Evolutionary conservation across 1,284 basidiomycete genomes (phyloP).

Genomic region (Xerocomus nothofagi): DNA sequence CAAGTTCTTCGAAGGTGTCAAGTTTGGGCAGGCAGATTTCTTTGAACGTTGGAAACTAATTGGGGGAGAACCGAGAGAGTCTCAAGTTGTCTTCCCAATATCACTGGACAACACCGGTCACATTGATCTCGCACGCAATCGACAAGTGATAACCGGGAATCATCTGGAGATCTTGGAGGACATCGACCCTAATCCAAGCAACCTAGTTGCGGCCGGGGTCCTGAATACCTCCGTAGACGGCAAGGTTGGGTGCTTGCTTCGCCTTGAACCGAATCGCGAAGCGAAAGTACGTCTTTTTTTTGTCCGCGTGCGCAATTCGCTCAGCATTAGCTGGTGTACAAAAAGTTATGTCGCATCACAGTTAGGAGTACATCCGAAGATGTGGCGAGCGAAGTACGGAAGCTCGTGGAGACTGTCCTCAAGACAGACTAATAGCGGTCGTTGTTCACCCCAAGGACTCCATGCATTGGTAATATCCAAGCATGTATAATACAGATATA

Average conservation of each 20-base stretch:
- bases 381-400: conserved; percentile 81
- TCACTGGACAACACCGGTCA: conserved; percentile 64
- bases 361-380: conserved; percentile 94
- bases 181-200: conserved; percentile 84
- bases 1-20: conserved; percentile 94
- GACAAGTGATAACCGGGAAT: conserved; percentile 76
- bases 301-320: neutral
- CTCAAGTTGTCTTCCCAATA: conserved; percentile 87
- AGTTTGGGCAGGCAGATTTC: conserved; percentile 81
- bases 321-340: conserved; percentile 5
- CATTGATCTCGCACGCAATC: conserved; percentile 73
- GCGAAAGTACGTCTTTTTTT: conserved; percentile 68
- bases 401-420: conserved; percentile 61
- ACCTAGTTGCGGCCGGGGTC: conserved; percentile 91
- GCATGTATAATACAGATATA: conserved; percentile 28
- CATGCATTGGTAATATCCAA: conserved; percentile 14
- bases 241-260: conserved; percentile 92
- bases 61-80: conserved; percentile 90
- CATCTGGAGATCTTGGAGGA: conserved; percentile 76
- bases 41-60: conserved; percentile 99
- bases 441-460: neutral
- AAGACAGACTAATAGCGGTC: conserved; percentile 28
- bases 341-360: conserved; percentile 88
- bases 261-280: conserved; percentile 92
- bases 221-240: conserved; percentile 85